Evolutionary conservation across 306 rosid species (phyloP).

Genomic region (Glycine soja): DNA sequence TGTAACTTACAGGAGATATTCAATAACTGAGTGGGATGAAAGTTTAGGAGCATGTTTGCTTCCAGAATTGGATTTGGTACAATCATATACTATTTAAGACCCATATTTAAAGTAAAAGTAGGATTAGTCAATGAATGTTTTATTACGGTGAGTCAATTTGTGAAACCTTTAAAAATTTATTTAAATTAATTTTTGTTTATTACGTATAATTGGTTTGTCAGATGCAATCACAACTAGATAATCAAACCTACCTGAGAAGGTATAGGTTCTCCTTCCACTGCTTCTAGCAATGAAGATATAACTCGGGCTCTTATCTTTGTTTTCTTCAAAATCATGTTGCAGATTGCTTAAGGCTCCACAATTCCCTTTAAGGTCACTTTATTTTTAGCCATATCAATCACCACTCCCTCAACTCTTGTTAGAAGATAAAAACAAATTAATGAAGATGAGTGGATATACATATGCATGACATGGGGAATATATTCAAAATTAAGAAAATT

Average conservation of each 20-base stretch:
- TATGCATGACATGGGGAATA: constrained; percentile 1
- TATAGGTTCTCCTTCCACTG: constrained; percentile 78
- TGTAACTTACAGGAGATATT: too few species aligned
- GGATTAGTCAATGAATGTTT: too few species aligned
- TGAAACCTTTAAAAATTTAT: too few species aligned
- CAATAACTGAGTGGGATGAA: too few species aligned
- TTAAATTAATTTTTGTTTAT: too few species aligned
- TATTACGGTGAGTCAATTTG: too few species aligned
- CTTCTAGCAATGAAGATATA: constrained; percentile 75
- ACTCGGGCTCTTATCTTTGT: constrained; percentile 69
- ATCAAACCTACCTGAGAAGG: constrained; percentile 89
- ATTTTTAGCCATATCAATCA: constrained; percentile 69
- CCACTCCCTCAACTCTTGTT: constrained; percentile 81
- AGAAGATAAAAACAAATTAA: neutral
- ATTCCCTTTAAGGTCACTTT: constrained; percentile 84
- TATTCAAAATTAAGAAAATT: constrained; percentile 9
- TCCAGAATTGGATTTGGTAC: too few species aligned
- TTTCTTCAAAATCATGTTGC: constrained; percentile 68
- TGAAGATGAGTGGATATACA: neutral
- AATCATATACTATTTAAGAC: too few species aligned
- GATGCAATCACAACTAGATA: too few species aligned
- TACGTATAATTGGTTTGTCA: too few species aligned
- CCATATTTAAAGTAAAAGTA: too few species aligned
- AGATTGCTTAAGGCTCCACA: constrained; percentile 81
- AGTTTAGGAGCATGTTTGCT: too few species aligned